Base-by-base conservation (phyloP, 257 asterid species). In the Przewalskia tangutica region DNA sequence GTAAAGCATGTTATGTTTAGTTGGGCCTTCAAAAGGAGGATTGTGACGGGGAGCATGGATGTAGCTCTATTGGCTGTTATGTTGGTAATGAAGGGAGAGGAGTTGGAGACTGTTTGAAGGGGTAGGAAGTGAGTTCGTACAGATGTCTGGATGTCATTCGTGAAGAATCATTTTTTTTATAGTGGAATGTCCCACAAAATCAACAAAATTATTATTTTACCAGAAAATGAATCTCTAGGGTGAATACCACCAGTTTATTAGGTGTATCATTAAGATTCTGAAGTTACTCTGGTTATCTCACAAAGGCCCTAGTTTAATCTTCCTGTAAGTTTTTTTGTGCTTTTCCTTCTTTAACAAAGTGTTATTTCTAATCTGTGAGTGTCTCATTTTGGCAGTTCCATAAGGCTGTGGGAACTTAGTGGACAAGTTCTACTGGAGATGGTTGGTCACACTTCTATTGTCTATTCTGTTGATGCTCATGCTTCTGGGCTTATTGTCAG, bases 381-480 rank as follows among this genome's bases (percentile, higher is more conserved):
- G 51, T 55, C 73, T 86, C 68, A 78, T 55, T 81, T 82, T 88
- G 84, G 65, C 98, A 96, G 99, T 85, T 89, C 98, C 77, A 88
- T 96, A 54, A 89, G 94, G 86, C 89, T 96, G 46, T 96, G 99
- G 99, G 90, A 97, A 27, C 84, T 92, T 67, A 87, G 91, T 81
- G 99, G 99, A 80, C 93, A 94, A 85, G 90, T 89, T 84, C 86
- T 96, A 64, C 42, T 95, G 91, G 98, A 96, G 90, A 93, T 96
- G 99, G 99, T 89, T 88, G 98, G 99, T 67, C 99, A 96, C 87
- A 83, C 94, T 56, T 89, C 97, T 55, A 92, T 96, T 86, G 98
- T 96, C 77, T 96, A 94, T 87, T 92, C 98, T 82, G 98, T 94
- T 48, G 94, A 94, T 88, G 91, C 99, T 81, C 97, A 96, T 85